Percentiles rank a stretch among this genome's conserved stretches.
These are phyloP conservation scores for Phytophthora foliorum DNA, from an alignment of 352 stramenopile species.

Conservation along the genomic window DNA sequence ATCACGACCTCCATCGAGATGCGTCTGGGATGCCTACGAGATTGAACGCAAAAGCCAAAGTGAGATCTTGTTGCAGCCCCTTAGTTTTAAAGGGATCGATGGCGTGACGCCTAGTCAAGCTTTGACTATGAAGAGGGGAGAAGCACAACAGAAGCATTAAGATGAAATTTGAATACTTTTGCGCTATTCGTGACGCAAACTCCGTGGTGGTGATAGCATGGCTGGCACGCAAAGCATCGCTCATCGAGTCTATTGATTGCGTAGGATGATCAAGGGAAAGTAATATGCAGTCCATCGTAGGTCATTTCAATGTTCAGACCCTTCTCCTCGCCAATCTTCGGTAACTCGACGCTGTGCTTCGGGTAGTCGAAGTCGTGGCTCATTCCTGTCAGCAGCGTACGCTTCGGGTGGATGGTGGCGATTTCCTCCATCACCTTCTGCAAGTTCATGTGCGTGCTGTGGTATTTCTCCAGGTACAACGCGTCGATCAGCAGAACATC, in stretches of 20 bases:
- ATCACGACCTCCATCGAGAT: slow-evolving; percentile 68
- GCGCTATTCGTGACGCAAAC: background rate
- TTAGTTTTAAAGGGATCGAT: background rate
- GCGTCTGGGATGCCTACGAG: no score
- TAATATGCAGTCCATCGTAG: slow-evolving; percentile 77
- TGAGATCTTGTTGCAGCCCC: background rate
- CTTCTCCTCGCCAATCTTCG: slow-evolving; percentile 56
- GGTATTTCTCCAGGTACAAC: slow-evolving; percentile 76
- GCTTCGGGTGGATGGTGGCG: slow-evolving; percentile 66
- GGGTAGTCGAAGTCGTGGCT: slow-evolving; percentile 88
- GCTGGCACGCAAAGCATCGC: background rate
- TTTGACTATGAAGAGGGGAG: no score
- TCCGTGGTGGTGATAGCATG: background rate
- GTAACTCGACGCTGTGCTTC: slow-evolving; percentile 54
- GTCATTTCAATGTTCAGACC: slow-evolving; percentile 84
- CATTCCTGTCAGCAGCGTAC: slow-evolving; percentile 87
- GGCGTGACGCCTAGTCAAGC: background rate
- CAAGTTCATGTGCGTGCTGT: slow-evolving; percentile 91
- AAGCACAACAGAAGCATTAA: background rate
- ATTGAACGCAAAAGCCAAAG: background rate
- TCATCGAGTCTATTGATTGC: slow-evolving; percentile 11
- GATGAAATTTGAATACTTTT: background rate
- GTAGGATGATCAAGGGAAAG: slow-evolving; percentile 45
- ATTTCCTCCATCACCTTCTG: slow-evolving; percentile 75
- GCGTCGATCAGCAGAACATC: slow-evolving; percentile 89